Evolutionary conservation across 441 rosid genomes (phyloP).

Genomic region (Omphalea diandra): DNA sequence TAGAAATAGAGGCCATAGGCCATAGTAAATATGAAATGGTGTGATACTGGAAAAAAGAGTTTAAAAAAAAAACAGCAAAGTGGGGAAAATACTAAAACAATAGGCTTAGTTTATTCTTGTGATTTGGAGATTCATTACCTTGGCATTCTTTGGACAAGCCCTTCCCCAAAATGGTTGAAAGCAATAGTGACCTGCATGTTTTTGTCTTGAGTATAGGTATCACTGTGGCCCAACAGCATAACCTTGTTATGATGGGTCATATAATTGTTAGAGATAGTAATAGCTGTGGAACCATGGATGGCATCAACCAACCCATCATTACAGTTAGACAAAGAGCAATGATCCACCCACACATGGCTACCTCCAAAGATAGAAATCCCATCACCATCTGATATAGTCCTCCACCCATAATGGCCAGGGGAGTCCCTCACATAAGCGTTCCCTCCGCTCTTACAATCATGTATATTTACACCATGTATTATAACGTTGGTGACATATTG

Average conservation of each 20-base stretch:
- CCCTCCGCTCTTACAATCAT: conserved; percentile 88
- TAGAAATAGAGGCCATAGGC: no score
- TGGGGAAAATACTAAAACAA: no score
- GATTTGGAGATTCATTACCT: conserved; percentile 48
- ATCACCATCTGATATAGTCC: conserved; percentile 86
- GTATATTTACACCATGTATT: conserved; percentile 78
- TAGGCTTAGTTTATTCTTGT: not conserved
- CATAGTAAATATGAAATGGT: no score
- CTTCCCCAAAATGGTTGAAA: conserved; percentile 95
- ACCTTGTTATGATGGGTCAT: conserved; percentile 90
- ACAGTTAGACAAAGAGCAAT: conserved; percentile 76
- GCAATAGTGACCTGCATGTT: conserved; percentile 95
- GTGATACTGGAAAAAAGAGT: no score
- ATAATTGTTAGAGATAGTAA: conserved; percentile 84
- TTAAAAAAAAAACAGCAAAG: no score
- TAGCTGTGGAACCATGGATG: conserved; percentile 75
- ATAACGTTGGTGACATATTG: conserved; percentile 89
- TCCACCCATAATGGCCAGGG: conserved; percentile 68
- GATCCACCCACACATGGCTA: conserved; percentile 91
- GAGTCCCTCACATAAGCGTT: conserved; percentile 74
- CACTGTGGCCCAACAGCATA: conserved; percentile 85
- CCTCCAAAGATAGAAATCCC: conserved; percentile 88
- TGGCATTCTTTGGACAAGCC: conserved; percentile 93
- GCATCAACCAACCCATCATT: conserved; percentile 83
- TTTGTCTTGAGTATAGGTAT: conserved; percentile 64